Conservation (phyloP, 148 eudicot species). For the Agrostemma githago region DNA sequence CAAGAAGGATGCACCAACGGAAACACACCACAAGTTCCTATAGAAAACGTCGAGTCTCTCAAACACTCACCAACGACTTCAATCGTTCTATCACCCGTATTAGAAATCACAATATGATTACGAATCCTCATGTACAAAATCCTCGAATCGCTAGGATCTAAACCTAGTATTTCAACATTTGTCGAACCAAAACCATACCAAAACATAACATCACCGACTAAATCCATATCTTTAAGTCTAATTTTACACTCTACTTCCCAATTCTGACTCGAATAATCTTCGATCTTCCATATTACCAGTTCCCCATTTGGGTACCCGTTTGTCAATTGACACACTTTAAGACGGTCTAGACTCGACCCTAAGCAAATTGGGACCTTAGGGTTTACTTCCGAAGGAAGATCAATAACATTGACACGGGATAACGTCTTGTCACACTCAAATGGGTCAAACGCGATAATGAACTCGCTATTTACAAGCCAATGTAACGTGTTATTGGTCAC, state of each 20-base stretch:
- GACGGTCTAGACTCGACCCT: constrained; percentile 21
- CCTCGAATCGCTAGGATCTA: constrained; percentile 19
- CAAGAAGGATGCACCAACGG: constrained; percentile 26
- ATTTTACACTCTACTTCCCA: constrained; percentile 25
- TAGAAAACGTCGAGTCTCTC: constrained; percentile 21
- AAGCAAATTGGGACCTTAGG: constrained; percentile 17
- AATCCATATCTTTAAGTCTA: constrained; percentile 19
- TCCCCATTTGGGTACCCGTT: constrained; percentile 14
- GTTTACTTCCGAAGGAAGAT: constrained; percentile 19
- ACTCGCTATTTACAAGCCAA: constrained; percentile 29
- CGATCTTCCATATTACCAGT: constrained; percentile 24
- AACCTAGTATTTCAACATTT: constrained; percentile 21
- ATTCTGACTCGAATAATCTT: constrained; percentile 13
- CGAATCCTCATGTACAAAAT: constrained; percentile 27
- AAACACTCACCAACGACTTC: constrained; percentile 23
- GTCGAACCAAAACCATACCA: constrained; percentile 1
- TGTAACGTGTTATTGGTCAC: constrained; percentile 19
- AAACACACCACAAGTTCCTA: constrained; percentile 29
- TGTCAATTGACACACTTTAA: constrained; percentile 20
- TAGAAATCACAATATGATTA: constrained; percentile 21
- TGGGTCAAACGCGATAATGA: constrained; percentile 18
- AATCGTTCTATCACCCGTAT: constrained; percentile 9
- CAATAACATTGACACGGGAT: constrained; percentile 7
- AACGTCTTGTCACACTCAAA: not conserved
- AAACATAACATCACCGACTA: constrained; percentile 2